A percentile compares a stretch with the other conserved stretches of the same genome.
phyloP scores from a whole-genome alignment of 441 rosid genomes.

The Flueggea neowawraea region DNA sequence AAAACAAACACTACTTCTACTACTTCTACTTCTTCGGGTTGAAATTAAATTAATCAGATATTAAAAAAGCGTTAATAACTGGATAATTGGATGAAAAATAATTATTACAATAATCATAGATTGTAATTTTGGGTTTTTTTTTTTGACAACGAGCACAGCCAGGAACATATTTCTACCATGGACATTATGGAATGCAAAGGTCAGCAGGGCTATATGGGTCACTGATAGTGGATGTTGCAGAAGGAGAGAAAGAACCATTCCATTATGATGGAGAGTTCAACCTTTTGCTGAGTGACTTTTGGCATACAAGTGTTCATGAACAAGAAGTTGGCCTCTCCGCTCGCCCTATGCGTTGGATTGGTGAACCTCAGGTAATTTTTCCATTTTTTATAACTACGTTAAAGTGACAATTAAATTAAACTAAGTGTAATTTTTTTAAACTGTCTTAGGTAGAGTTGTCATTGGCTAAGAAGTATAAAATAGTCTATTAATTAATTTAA shows the following conservation, averaged over 20 bases:
- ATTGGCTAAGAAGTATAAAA: no score
- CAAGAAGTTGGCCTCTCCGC: constrained; percentile 83
- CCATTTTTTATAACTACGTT: background rate
- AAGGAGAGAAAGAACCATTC: constrained; percentile 53
- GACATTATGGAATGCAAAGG: constrained; percentile 89
- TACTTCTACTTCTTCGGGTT: no score
- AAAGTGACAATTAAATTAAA: no score
- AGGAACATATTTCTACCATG: constrained; percentile 85
- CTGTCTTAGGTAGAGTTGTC: no score
- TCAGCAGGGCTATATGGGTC: constrained; percentile 74
- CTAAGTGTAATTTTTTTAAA: no score
- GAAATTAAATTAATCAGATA: background rate
- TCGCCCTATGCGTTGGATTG: constrained; percentile 67
- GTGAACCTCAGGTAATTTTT: constrained; percentile 61
- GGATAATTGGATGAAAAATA: no score
- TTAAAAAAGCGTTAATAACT: no score
- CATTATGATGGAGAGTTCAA: constrained; percentile 64
- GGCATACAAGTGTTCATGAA: constrained; percentile 52
- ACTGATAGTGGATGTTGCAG: constrained; percentile 50
- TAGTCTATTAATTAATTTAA: no score
- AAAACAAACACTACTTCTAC: no score
- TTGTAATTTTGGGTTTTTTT: no score
- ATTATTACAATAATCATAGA: no score
- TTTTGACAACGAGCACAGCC: constrained; percentile 30
- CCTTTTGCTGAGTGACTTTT: constrained; percentile 77